Base-by-base conservation (phyloP, 2,329 filamentous ascomycete genomes). In the Claviceps arundinis region DNA sequence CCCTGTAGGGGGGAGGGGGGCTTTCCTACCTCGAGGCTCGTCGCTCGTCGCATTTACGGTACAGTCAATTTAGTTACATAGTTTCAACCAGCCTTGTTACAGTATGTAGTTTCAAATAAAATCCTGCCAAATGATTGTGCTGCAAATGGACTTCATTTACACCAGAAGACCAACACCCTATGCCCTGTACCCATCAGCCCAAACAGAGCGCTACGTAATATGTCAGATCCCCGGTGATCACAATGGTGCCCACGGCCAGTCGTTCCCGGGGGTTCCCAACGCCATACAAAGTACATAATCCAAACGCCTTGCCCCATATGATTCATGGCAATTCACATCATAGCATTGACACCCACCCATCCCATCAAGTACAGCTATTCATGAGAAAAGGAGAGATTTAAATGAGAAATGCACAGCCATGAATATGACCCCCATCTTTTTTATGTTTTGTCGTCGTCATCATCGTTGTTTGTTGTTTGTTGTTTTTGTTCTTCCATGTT, bases 261-360 rank as follows among this genome's bases (percentile, higher is more conserved):
- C 30, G 30, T 11, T 34, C 34, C 48, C 41, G 16, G 22, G 3
- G 38, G 38, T 43, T 44, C 24, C 40, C 38, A 47, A 48, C 47
- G 50, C 50, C 50, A 13, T 41, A 47, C 47, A 50, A 52, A 52
- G 43, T 54, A 24, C 24, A 24, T 24, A 19, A 47, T 54, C 47
- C 50, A 50, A 52, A 54, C 53, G 50, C 53, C 53, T 44, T 43
- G 46, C 51, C 47, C 49, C 47, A 50, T 16, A 45, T 49, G 4
- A 37, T 47, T 34, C 47, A 51, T 38, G 42, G 38, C 24, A 30
- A 37, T 38, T 34, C 38, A n/a, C 11, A 30, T 24, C 30, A 26
- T 13, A 9, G 22, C 16, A 50, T n/a, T 50, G 41, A 40, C 49
- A n/a, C 14, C 8, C 17, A 19, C n/a, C 43, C 52, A 34, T 8